Base-by-base conservation (phyloP, 306 rosid species). In the Carpinus viminea region DNA sequence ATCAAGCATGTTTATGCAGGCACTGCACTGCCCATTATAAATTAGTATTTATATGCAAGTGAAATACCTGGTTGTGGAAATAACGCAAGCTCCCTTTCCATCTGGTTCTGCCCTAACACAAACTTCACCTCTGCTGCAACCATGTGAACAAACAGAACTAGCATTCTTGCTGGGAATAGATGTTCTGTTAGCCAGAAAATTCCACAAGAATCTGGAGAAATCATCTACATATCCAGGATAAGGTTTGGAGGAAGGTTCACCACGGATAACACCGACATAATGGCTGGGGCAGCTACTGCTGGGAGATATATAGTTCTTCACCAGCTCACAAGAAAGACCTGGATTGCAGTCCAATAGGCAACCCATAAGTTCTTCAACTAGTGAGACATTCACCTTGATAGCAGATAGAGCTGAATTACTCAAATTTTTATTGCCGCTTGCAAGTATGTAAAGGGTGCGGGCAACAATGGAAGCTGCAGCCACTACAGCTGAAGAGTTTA, bases 381-480 rank as follows among this genome's bases (percentile, higher is more conserved):
- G 89, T 21, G 98, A 88, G 80, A 60, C 90, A 85, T 94, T 90
- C 72, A 86, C 96, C 64, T 85, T 92, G 77, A 94, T 86, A 73
- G 90, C 73, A 74, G 86, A 76, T 76, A 94, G 70, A 79, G 86
- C 82, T 71, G 97, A 76, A 80, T 84, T 82, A 72, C 77, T 78
- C 80, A 81, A 62, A 82, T 85, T 78, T 52, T 79, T 83, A 74
- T 81, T 75, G 76, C 80, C 90, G 76, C 84, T 88, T 31, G 96
- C 90, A 48, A 94, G 98, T 65, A 88, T 76, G 83, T 90, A 94
- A 73, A 94, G 90, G 83, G 94, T 85, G 13, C 97, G 96, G 20
- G 96, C 94, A 80, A 90, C 83, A 85, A 92, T 91, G 82, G 96
- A 90, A 89, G 98, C 96, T 34, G 98, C 93, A 13, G 92, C 96